Evolutionary conservation across 805 yeast genomes (phyloP), one percentile per base, ranked within the genome.

Genomic region (Wickerhamomyces chaumierensis): DNA sequence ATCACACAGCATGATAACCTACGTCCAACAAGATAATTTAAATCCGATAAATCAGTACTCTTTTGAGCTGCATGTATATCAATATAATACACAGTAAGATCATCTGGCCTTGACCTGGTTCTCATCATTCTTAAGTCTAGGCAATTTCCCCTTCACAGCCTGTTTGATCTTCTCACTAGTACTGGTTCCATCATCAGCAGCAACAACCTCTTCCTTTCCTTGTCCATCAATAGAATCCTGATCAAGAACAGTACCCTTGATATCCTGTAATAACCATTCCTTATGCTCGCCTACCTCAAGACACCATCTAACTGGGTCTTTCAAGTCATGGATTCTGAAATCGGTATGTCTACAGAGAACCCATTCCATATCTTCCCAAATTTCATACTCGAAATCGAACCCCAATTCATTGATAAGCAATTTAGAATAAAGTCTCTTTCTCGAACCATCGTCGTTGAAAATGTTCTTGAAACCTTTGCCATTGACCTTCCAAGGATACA

Each of bases 221-320:
- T 21, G 25, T 21, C 11, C 25, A 6, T 21, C 25, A 11, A 21
- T 21, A 21, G 25, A 6, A 21, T 6, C 25, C 9, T 7, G n/a
- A 25, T 25, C 29, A 11, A 25, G n/a, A 9, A 25, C 29, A 25
- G 29, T 25, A 13, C 29, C 29, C 9, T 13, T 8, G 29, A 25
- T 25, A 34, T 46, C 52, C 2, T 36, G 33, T 33, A 48, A 46
- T 39, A 69, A 54, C 39, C 60, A 67, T 12, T 46, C 55, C 31
- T 64, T 40, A 32, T 68, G 73, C 16, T 49, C 57, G 7, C 40
- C 44, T 8, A 69, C 58, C 37, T 61, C 66, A 12, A 40, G 41
- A 47, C 75, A 69, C 44, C 68, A 49, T 13, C 54, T 42, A 32
- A 56, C 57, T 7, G 69, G 63, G 8, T 60, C 48, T 34, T 53